Conservation (phyloP, 495 filamentous ascomycete genomes). For the Symbiotaphrina buchneri region DNA sequence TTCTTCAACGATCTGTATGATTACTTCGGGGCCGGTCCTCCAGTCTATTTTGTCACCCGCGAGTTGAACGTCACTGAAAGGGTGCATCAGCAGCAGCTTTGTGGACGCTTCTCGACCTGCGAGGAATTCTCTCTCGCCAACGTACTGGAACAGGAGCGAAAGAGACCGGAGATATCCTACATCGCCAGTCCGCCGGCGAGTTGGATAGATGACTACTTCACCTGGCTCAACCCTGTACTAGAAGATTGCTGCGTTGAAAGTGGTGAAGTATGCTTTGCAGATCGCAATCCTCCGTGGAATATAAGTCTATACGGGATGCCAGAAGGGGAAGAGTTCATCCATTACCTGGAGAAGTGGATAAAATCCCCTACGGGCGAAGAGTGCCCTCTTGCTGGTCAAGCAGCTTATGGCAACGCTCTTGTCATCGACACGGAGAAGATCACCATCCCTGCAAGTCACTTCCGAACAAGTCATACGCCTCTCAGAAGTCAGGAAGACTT, state of each 20-base stretch:
- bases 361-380: slow-evolving; percentile 53
- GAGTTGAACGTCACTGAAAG: slow-evolving; percentile 57
- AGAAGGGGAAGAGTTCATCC: slow-evolving; percentile 67
- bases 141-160: slow-evolving; percentile 77
- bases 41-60: slow-evolving; percentile 85
- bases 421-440: slow-evolving; percentile 43
- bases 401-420: slow-evolving; percentile 67
- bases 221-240: slow-evolving; percentile 77
- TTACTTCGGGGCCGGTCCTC: slow-evolving; percentile 80
- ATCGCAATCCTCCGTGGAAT: slow-evolving; percentile 63
- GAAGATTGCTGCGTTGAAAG: slow-evolving; percentile 50
- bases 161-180: slow-evolving; percentile 73
- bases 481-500: slow-evolving; percentile 81
- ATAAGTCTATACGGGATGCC: slow-evolving; percentile 79
- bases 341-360: slow-evolving; percentile 69
- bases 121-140: slow-evolving; percentile 65
- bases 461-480: slow-evolving; percentile 72
- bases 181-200: slow-evolving; percentile 81
- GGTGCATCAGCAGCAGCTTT: slow-evolving; percentile 59
- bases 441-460: slow-evolving; percentile 64
- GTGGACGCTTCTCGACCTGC: slow-evolving; percentile 79
- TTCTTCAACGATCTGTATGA: slow-evolving; percentile 91
- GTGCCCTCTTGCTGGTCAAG: slow-evolving; percentile 73
- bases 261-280: slow-evolving; percentile 49
- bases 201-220: slow-evolving; percentile 92